A percentile compares a stretch with the other conserved stretches of the same genome.
Evolutionary conservation across 2,329 filamentous ascomycete species (phyloP).

Genomic region (Huntiella moniliformis): DNA sequence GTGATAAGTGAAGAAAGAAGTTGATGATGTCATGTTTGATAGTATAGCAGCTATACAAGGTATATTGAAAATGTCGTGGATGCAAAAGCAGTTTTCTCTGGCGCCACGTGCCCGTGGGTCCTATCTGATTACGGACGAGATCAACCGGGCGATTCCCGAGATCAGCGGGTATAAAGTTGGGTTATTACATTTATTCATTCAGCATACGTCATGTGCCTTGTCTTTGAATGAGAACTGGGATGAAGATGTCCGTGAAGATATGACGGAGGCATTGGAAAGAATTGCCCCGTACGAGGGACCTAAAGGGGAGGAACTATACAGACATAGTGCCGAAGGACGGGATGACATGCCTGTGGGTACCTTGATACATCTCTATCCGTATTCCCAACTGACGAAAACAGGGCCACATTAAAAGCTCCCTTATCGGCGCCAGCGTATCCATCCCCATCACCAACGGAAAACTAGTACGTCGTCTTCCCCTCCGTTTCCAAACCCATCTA

Average conservation of each 20-base stretch:
- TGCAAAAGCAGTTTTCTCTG: conserved; percentile 69
- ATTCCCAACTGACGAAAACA: no score
- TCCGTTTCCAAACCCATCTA: not conserved
- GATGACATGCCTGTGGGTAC: conserved; percentile 85
- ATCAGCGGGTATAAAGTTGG: conserved; percentile 69
- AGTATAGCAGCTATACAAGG: no score
- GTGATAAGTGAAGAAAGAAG: no score
- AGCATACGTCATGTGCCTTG: conserved; percentile 85
- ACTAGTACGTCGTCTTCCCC: conserved; percentile 30
- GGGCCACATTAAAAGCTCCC: conserved; percentile 82
- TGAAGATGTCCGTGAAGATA: conserved; percentile 68
- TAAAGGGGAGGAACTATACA: conserved; percentile 56
- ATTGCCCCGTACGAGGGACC: conserved; percentile 64
- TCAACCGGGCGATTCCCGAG: conserved; percentile 56
- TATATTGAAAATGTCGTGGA: conserved; percentile 31
- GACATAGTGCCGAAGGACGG: conserved; percentile 67
- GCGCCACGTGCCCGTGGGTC: conserved; percentile 61
- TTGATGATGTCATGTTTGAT: no score
- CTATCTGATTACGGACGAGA: conserved; percentile 71
- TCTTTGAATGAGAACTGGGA: conserved; percentile 88
- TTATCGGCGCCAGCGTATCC: conserved; percentile 75
- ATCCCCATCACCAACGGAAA: conserved; percentile 80
- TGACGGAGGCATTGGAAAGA: conserved; percentile 83
- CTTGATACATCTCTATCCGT: no score
- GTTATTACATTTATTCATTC: conserved; percentile 74